Percentiles rank a stretch among this genome's conserved stretches.
Conservation (phyloP, 169 alveolate species). For the Perkinsus olseni region DNA sequence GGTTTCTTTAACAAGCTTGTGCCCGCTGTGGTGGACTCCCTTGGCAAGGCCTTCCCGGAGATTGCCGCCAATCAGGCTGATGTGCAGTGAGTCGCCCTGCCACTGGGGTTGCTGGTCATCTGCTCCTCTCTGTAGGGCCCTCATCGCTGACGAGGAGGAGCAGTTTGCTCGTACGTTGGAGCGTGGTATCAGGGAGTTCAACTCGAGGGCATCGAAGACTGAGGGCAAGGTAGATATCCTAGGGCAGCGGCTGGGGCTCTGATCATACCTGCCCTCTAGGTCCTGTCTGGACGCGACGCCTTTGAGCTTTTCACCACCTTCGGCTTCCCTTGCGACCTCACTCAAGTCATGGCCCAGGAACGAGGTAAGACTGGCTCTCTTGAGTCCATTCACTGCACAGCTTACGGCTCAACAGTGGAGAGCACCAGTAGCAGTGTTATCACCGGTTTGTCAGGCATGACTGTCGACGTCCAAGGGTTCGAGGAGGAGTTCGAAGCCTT, state of each 20-base stretch:
- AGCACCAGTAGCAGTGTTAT: too few relatives aligned
- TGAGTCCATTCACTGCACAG: too few relatives aligned
- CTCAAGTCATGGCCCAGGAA: conserved; percentile 84
- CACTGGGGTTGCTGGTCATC: background rate
- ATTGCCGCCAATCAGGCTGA: conserved; percentile 54
- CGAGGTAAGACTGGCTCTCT: conserved; percentile 31
- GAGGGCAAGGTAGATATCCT: background rate
- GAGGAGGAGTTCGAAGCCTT: background rate
- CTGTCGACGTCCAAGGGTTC: background rate
- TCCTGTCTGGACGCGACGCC: conserved; percentile 62
- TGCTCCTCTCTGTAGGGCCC: background rate
- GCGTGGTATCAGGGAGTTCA: conserved; percentile 64
- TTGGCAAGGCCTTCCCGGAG: conserved; percentile 73
- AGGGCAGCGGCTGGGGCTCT: background rate
- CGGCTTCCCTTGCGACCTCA: conserved; percentile 86
- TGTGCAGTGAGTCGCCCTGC: conserved; percentile 36
- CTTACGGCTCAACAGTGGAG: too few relatives aligned
- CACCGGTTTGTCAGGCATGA: background rate
- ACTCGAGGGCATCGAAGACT: conserved; percentile 17
- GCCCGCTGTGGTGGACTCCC: conserved; percentile 54
- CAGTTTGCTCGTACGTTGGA: conserved; percentile 70
- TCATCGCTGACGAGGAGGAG: conserved; percentile 67
- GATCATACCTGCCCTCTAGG: background rate
- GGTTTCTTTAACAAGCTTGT: conserved; percentile 74
- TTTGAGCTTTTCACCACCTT: conserved; percentile 76